Evolutionary conservation across 1,139 yeast species (phyloP).

Genomic region (Hansenula lynferdii): DNA sequence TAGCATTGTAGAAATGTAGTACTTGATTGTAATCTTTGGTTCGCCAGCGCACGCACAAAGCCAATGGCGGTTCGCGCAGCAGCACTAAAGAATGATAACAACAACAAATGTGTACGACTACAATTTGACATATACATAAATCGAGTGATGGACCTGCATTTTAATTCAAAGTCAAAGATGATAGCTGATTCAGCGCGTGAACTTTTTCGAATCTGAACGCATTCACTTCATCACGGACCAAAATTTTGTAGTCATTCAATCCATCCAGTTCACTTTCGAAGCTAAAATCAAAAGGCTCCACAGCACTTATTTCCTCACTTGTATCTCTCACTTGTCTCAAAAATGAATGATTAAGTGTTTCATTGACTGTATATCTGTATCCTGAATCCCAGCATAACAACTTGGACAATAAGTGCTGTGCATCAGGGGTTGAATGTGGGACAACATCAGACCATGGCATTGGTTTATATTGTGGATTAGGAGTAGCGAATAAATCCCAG

Average conservation of each 20-base stretch:
- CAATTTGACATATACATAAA: too few species aligned
- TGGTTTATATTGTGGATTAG: too few species aligned
- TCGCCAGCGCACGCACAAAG: too few species aligned
- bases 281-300: slow-evolving; percentile 50
- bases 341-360: slow-evolving; percentile 50
- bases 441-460: slow-evolving; percentile 46
- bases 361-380: slow-evolving; percentile 41
- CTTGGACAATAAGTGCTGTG: slow-evolving; percentile 42
- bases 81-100: too few species aligned
- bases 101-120: too few species aligned
- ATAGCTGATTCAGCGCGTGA: too few species aligned
- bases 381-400: slow-evolving; percentile 59
- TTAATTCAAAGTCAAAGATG: too few species aligned
- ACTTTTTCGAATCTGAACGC: slow-evolving; percentile 27
- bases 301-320: slow-evolving; percentile 45
- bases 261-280: slow-evolving; percentile 42
- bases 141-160: too few species aligned
- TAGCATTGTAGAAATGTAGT: too few species aligned
- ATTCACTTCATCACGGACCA: slow-evolving; percentile 44
- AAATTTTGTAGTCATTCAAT: slow-evolving; percentile 36
- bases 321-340: slow-evolving; percentile 42
- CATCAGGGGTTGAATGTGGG: slow-evolving; percentile 52
- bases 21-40: too few species aligned
- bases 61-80: too few species aligned
- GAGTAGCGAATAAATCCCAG: too few species aligned